Base-by-base conservation (phyloP, 805 yeast species). In the Hanseniaspora mollemarum region DNA sequence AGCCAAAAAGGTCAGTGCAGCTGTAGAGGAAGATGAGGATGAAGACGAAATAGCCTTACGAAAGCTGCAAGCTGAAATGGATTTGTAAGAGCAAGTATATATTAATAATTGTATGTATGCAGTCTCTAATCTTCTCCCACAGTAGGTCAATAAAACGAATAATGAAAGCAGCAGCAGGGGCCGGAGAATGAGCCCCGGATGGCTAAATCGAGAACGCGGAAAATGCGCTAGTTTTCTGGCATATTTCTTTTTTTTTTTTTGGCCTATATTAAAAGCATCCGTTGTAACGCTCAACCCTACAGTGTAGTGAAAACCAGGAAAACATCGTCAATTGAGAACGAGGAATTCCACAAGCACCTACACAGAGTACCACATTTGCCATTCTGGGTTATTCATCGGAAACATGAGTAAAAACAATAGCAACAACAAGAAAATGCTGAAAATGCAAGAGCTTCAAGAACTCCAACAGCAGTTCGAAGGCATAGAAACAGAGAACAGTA, bases 21-120 rank as follows among this genome's bases (percentile, higher is more conserved):
- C 54, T 22, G 63, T 61, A 38, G 69, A 62, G 26, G 78, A 73
- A 40, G 78, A 73, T 41, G 86, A 80, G 52, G 90, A 83, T 61
- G 94, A 84, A 60, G 94, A 84, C 62, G 92, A 83, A 66, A 79
- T 78, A 62, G 94, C 92, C 29, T 72, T 84, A 62, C 77, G 77
- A 60, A 87, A 82, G 53, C 67, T 84, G 56, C 94, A 84, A 65
- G 90, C 87, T 24, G 92, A 84, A 65, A 83, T 84, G 92, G 92
- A 92, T 13, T 70, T 83, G 63, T 82, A 66, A 10, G n/a, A 5
- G 21, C 16, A n/a, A n/a, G n/a, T n/a, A n/a, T 41, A 18, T 38
- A 16, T 38, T 19, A 16, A 2, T 22, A 13, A 31, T 32, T 32
- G 18, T 12, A 32, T 10, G 36, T 32, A 32, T 32, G 13, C 13